Percentiles rank a stretch among this genome's conserved stretches.
Evolutionary conservation across 2,329 filamentous ascomycete genomes (phyloP).

Genomic region (Arthrobotrys entomopaga): DNA sequence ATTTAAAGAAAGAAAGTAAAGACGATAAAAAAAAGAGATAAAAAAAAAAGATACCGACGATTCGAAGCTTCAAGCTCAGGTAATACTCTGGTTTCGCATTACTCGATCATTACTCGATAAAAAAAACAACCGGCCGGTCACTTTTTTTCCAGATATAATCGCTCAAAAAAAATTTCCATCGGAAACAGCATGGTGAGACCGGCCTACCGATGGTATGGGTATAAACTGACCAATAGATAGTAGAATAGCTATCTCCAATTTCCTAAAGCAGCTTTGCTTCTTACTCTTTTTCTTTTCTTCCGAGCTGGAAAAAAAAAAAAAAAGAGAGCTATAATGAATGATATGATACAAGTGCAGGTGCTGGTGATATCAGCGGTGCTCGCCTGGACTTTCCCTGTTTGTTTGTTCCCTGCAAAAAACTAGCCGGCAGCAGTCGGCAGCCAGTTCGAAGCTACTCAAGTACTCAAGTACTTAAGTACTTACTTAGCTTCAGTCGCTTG

Average conservation of each 20-base stretch:
- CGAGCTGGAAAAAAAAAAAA: no score
- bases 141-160: slow-evolving; percentile 10
- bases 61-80: slow-evolving; percentile 10
- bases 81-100: slow-evolving; percentile 26
- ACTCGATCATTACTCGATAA: slow-evolving; percentile 55
- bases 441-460: no score
- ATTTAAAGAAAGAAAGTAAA: no score
- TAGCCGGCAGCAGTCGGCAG: background rate
- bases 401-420: slow-evolving; percentile 14
- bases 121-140: slow-evolving; percentile 20
- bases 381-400: slow-evolving; percentile 30
- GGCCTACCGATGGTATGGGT: slow-evolving; percentile 14
- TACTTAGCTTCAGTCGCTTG: no score
- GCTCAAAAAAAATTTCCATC: slow-evolving; percentile 1
- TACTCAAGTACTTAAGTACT: no score
- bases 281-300: no score
- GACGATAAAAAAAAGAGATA: slow-evolving; percentile 5
- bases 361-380: slow-evolving; percentile 14
- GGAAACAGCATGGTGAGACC: slow-evolving; percentile 14
- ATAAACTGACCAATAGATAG: slow-evolving; percentile 34
- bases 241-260: slow-evolving; percentile 23
- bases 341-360: no score
- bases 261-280: no score
- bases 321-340: no score
- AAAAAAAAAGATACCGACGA: slow-evolving; percentile 7